Percentiles rank a stretch among this genome's conserved stretches.
Conservation (phyloP, 345 rosid genomes). For the Lepidium africanum region DNA sequence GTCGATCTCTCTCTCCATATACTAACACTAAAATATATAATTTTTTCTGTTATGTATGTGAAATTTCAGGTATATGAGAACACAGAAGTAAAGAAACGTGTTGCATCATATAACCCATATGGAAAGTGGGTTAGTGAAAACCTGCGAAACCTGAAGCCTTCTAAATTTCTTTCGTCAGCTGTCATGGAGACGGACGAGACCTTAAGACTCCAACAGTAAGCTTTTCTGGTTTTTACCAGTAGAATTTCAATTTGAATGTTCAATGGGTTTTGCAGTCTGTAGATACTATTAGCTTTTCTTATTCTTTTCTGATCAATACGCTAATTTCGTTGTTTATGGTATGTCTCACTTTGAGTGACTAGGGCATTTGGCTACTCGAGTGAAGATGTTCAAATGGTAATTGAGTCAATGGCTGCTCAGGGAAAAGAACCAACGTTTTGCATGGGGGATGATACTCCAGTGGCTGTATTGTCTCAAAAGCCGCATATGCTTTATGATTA, state of each 20-base stretch:
- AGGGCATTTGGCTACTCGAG: constrained; percentile 99
- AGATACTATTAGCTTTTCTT: neutral
- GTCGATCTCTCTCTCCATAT: constrained; percentile 4
- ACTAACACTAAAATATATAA: neutral
- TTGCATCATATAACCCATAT: constrained; percentile 74
- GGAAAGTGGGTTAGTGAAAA: constrained; percentile 93
- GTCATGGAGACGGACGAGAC: constrained; percentile 66
- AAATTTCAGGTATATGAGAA: constrained; percentile 80
- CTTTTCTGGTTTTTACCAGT: constrained; percentile 9
- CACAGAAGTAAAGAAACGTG: constrained; percentile 87
- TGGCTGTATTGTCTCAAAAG: constrained; percentile 87
- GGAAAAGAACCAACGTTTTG: constrained; percentile 99
- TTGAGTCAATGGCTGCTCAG: constrained; percentile 93
- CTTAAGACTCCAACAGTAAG: constrained; percentile 92
- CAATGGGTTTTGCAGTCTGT: neutral
- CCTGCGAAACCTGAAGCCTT: constrained; percentile 61
- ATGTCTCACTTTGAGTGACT: constrained; percentile 15
- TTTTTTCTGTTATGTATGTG: neutral
- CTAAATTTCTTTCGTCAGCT: constrained; percentile 56
- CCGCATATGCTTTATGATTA: constrained; percentile 96
- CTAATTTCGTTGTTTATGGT: constrained; percentile 10
- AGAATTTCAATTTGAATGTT: neutral
- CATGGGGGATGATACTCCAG: constrained; percentile 96
- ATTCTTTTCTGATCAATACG: neutral
- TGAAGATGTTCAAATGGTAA: constrained; percentile 99